These are phyloP conservation scores for Ophiocordyceps camponoti-rufipedis DNA, from an alignment of 2,329 filamentous ascomycete species.

Conservation along the genomic window DNA sequence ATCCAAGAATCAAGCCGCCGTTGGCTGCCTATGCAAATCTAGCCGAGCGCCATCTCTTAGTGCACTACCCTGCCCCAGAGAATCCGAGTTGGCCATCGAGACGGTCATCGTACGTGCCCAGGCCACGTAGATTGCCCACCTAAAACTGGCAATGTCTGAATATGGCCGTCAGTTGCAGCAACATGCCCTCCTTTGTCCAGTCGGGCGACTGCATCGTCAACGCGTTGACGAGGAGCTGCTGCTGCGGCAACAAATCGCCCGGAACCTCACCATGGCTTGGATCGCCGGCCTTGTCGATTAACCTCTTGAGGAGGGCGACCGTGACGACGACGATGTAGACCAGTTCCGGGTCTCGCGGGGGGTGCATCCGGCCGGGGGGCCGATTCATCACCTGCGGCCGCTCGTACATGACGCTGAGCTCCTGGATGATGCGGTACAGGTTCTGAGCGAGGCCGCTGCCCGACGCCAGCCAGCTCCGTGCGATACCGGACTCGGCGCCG, in stretches of 20 bases:
- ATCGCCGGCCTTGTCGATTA: conserved; percentile 50
- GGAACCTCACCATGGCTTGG: conserved; percentile 37
- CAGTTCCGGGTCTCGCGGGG: conserved; percentile 29
- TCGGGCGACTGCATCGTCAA: conserved; percentile 45
- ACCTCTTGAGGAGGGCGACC: conserved; percentile 45
- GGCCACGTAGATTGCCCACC: not conserved
- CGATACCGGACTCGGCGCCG: conserved; percentile 51
- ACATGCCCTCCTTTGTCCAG: conserved; percentile 44
- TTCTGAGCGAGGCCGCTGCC: conserved; percentile 71
- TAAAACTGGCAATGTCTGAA: conserved; percentile 11
- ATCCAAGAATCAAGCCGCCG: not conserved
- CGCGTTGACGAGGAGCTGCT: conserved; percentile 48
- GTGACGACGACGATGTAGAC: conserved; percentile 50
- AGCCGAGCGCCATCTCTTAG: conserved; percentile 7
- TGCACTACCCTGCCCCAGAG: conserved; percentile 1
- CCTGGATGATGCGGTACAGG: conserved; percentile 55
- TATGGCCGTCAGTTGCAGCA: conserved; percentile 49
- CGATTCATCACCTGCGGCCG: conserved; percentile 5
- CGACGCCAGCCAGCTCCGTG: conserved; percentile 65
- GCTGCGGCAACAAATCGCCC: conserved; percentile 43
- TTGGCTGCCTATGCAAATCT: conserved; percentile 6
- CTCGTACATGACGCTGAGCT: conserved; percentile 48
- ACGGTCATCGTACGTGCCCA: too few relatives aligned
- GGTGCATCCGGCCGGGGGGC: conserved; percentile 13
- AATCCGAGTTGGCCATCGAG: too few relatives aligned